Evolutionary conservation across 495 filamentous ascomycete species (phyloP).

Genomic region (Penicillium cosmopolitanum): DNA sequence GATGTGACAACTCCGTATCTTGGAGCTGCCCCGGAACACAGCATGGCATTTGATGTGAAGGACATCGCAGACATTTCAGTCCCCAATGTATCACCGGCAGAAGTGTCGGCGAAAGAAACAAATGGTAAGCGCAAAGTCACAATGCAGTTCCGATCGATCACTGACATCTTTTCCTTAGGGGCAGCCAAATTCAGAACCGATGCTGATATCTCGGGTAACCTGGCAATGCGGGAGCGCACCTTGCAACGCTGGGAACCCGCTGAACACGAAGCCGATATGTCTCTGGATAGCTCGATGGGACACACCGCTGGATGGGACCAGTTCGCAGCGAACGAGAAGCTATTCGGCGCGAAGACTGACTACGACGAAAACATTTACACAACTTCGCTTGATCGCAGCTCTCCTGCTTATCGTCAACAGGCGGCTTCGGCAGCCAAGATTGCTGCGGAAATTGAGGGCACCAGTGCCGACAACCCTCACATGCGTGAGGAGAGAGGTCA

Average conservation of each 20-base stretch:
- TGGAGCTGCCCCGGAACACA: slow-evolving; percentile 64
- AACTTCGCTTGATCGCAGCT: slow-evolving; percentile 78
- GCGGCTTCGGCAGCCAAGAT: slow-evolving; percentile 78
- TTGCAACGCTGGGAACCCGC: slow-evolving; percentile 84
- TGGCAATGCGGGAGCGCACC: slow-evolving; percentile 68
- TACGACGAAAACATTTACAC: slow-evolving; percentile 97
- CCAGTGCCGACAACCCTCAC: slow-evolving; percentile 70
- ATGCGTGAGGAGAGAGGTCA: slow-evolving; percentile 87
- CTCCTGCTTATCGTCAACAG: slow-evolving; percentile 78
- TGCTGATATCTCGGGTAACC: slow-evolving; percentile 79
- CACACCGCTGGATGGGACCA: slow-evolving; percentile 78
- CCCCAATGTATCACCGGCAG: slow-evolving; percentile 55
- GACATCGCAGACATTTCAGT: slow-evolving; percentile 72
- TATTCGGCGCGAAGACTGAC: slow-evolving; percentile 82
- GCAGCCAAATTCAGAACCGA: slow-evolving; percentile 76
- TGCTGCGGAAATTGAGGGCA: slow-evolving; percentile 86
- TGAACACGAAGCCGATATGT: slow-evolving; percentile 64
- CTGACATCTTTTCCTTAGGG: not conserved
- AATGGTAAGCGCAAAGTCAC: slow-evolving; percentile 66
- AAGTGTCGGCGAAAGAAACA: slow-evolving; percentile 55
- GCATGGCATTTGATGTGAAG: slow-evolving; percentile 78
- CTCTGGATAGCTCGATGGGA: slow-evolving; percentile 61
- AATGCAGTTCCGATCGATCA: slow-evolving; percentile 1
- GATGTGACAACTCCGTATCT: slow-evolving; percentile 57
- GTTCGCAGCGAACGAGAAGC: slow-evolving; percentile 84